Evolutionary conservation across 2,329 filamentous ascomycete species (phyloP).

Genomic region (Stagonosporopsis tanaceti): DNA sequence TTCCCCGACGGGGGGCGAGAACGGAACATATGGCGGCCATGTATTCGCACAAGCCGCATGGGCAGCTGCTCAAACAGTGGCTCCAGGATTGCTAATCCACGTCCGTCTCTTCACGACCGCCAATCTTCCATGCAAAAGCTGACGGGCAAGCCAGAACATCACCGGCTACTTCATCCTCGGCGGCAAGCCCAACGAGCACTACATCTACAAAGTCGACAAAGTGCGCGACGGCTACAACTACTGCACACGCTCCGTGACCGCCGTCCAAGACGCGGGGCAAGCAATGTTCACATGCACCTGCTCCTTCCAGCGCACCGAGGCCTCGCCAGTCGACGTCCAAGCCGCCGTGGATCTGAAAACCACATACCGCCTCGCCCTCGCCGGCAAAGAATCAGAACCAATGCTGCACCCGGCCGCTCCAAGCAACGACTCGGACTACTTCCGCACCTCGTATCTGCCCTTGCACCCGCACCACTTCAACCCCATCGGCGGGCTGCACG

Average conservation of each 20-base stretch:
- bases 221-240: slow-evolving; percentile 62
- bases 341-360: slow-evolving; percentile 45
- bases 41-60: slow-evolving; percentile 66
- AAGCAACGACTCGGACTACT: slow-evolving; percentile 32
- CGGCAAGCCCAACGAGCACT: slow-evolving; percentile 58
- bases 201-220: slow-evolving; percentile 60
- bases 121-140: neutral
- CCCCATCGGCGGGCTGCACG: slow-evolving; percentile 55
- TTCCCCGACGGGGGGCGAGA: slow-evolving; percentile 52
- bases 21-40: slow-evolving; percentile 63
- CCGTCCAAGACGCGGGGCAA: slow-evolving; percentile 53
- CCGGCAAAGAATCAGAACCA: slow-evolving; percentile 43
- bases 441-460: slow-evolving; percentile 41
- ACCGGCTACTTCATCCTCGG: slow-evolving; percentile 62
- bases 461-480: slow-evolving; percentile 50
- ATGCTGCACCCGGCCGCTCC: slow-evolving; percentile 35
- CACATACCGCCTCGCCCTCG: slow-evolving; percentile 45
- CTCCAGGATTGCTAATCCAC: slow-evolving; percentile 60
- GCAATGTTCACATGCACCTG: slow-evolving; percentile 62
- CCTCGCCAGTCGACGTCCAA: slow-evolving; percentile 43
- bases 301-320: slow-evolving; percentile 61
- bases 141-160: slow-evolving; percentile 50
- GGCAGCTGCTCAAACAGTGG: slow-evolving; percentile 63
- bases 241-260: slow-evolving; percentile 61
- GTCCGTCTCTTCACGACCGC: slow-evolving; percentile 40